Base-by-base conservation (phyloP, 2,329 filamentous ascomycete species). In the Microthyrium microscopicum region DNA sequence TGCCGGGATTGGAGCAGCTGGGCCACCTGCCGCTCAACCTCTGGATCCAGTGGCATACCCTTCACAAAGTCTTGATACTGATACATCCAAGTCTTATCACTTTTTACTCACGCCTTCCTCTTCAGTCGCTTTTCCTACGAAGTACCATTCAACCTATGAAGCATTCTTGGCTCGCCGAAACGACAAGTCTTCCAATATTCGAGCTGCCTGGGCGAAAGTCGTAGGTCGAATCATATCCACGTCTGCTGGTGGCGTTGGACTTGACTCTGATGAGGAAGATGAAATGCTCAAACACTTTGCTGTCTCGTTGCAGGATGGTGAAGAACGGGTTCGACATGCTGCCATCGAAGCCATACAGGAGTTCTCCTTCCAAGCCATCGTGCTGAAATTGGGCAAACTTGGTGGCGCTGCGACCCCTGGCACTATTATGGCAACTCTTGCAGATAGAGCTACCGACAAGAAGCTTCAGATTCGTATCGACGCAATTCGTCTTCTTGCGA, bases 1-100 rank as follows among this genome's bases (percentile, higher is more conserved):
- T 18, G 77, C 87, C 26, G 87, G 87, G 5, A 91, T 95, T 50
- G 87, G 87, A 31, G 81, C 87, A 39, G 83, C 85, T 40, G 87
- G 87, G 1, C 80, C 82, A 35, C 83, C 85, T 12, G 70, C 78
- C 11, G 58, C 72, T 5, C 70, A 77, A 7, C 55, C 62, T 2
- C 66, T 93, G 48, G 83, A 94, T 46, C 81, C 87, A 9, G 70
- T 78, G 16, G 76, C 78, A 20, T 94, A 91, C 47, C 87, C 87
- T n/a, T 77, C 78, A 4, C 61, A 77, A 30, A 77, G 68, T 39
- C 52, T 82, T 22, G 29, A 42, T 13, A 42, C 52, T 9, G 47
- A 51, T 13, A 39, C 45, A 9, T 37, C 49, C 3, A 50, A 52
- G 22, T 45, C 46, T 0, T 61, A 63, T 31, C 68, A 68, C 44